Base-by-base conservation (phyloP, 257 asterid genomes). In the Echites panduratus region DNA sequence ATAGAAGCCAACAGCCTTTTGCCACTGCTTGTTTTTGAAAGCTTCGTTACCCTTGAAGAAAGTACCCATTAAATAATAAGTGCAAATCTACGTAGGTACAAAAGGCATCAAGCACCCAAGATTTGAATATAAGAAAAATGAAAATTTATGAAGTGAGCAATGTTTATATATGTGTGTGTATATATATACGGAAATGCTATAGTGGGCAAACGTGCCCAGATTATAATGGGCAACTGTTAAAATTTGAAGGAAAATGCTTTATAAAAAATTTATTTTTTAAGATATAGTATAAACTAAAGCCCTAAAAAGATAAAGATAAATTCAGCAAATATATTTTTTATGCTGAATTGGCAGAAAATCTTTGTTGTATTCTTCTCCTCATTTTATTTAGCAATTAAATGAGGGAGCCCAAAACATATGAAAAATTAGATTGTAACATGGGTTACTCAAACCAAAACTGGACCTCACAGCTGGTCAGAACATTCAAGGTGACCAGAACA, bases 11-110 rank as follows among this genome's bases (percentile, higher is more conserved):
- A 90, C 76, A 38, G 99, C 99, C 84, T 85, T 87, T 79, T 77
- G 98, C 95, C 92, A 92, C 70, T 92, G 98, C 70, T 79, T 95
- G 45, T 87, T 96, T 84, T 95, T 92, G 77, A 83, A 95, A 64
- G 99, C 97, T 86, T 90, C 97, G 75, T 95, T 95, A 71, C 99
- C 99, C 99, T 90, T 73, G 50, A 66, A 70, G 6, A 66, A 48
- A 58, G 43, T 17, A n/a, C 35, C 48, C 53, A 14, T 45, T 43
- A 27, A 70, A 17, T 41, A 29, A 38, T 38, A 38, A 64, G 69
- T 17, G 0, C 13, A 22, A 61, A 62, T 35, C 45, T 5, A 12
- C 7, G 45, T 62, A 12, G 43, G 40, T 8, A 5, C 26, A 27
- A 59, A 56, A 27, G 29, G 41, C 22, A 68, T 20, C 27, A 19